These are phyloP conservation scores for Talaromyces atroroseus DNA, from an alignment of 2,329 filamentous ascomycete genomes.

Conservation along the genomic window DNA sequence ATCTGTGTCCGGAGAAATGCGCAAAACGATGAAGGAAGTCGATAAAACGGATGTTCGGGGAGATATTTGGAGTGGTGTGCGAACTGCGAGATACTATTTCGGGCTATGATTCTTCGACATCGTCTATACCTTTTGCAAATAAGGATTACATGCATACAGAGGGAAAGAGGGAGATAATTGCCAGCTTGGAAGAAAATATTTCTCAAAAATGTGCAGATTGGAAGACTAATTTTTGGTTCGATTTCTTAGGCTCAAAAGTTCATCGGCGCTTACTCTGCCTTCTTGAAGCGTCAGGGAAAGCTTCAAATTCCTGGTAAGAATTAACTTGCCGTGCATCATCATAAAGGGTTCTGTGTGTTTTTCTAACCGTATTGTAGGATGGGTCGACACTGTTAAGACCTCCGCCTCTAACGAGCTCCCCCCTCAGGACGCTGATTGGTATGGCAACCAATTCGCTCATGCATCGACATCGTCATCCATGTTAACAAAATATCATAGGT, in stretches of 20 bases:
- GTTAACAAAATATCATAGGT: slow-evolving; percentile 39
- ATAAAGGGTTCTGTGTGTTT: background rate
- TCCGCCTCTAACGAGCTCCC: slow-evolving; percentile 94
- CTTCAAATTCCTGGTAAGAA: slow-evolving; percentile 63
- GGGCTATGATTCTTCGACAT: background rate
- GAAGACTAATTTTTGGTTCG: slow-evolving; percentile 18
- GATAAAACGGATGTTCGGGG: background rate
- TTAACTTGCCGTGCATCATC: background rate
- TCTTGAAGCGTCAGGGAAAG: slow-evolving; percentile 67
- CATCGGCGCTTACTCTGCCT: slow-evolving; percentile 62
- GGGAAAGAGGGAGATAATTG: background rate
- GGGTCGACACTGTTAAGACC: slow-evolving; percentile 99
- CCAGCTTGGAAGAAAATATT: background rate
- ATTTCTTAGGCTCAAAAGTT: slow-evolving; percentile 58
- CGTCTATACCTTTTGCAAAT: slow-evolving; percentile 8
- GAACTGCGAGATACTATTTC: background rate
- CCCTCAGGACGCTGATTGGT: slow-evolving; percentile 98
- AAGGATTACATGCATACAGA: slow-evolving; percentile 14
- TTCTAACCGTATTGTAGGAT: slow-evolving; percentile 54
- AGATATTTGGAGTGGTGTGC: background rate
- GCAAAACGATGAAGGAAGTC: background rate
- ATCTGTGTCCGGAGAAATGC: background rate
- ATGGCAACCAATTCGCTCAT: slow-evolving; percentile 38
- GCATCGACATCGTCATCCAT: background rate
- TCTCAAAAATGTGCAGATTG: background rate